Percentiles rank a stretch among this genome's conserved stretches.
phyloP scores from a whole-genome alignment of 495 filamentous ascomycete genomes.

The Elasticomyces elasticus region DNA sequence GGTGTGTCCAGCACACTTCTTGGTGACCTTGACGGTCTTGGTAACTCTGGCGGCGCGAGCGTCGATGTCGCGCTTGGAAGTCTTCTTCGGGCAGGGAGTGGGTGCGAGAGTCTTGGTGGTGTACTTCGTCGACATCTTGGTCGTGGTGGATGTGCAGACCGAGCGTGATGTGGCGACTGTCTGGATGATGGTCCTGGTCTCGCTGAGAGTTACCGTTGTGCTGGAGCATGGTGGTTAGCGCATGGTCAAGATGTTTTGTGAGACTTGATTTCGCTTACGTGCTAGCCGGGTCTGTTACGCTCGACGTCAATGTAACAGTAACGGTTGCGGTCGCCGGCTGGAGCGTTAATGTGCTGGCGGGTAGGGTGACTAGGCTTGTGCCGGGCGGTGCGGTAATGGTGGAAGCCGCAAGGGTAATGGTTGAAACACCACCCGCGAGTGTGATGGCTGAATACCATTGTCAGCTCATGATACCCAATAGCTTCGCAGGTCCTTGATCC shows the following conservation, averaged over 20 bases:
- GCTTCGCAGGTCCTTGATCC: too few species aligned
- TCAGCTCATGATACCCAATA: too few species aligned
- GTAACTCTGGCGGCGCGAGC: too few species aligned
- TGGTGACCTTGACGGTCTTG: background rate
- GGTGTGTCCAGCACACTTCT: background rate
- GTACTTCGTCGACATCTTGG: background rate
- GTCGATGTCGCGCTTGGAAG: background rate
- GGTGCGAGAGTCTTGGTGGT: background rate
- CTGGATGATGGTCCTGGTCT: background rate
- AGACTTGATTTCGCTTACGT: too few species aligned
- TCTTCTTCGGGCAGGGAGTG: background rate
- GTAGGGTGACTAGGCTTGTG: background rate
- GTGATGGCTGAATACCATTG: too few species aligned
- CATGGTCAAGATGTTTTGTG: too few species aligned
- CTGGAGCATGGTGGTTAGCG: too few species aligned
- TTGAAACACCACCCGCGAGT: background rate
- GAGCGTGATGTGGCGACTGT: background rate
- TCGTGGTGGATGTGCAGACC: background rate
- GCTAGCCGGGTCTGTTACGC: too few species aligned
- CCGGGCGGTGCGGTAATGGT: background rate
- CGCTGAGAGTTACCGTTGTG: background rate
- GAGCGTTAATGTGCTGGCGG: background rate
- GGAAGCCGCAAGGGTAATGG: background rate
- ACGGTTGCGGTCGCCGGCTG: too few species aligned
- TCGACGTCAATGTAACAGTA: too few species aligned